Evolutionary conservation across 2,329 filamentous ascomycete genomes (phyloP).

Genomic region (Myriosclerotinia scirpicola): DNA sequence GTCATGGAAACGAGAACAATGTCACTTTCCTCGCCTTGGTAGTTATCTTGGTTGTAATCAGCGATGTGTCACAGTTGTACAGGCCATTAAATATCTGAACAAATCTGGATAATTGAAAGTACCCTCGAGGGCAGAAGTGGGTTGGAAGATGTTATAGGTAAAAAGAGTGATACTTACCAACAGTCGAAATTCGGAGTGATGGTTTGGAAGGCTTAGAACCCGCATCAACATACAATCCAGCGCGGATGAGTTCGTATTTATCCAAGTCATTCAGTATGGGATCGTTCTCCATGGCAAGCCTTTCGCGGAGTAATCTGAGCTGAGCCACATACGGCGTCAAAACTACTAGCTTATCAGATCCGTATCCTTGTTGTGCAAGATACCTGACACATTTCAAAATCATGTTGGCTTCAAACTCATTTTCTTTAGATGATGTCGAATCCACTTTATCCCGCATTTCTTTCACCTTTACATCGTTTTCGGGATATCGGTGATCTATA

Average conservation of each 20-base stretch:
- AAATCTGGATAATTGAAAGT: neutral
- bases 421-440: slow-evolving; percentile 55
- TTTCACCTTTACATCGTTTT: slow-evolving; percentile 48
- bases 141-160: neutral
- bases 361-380: slow-evolving; percentile 70
- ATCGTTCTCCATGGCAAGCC: slow-evolving; percentile 57
- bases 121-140: neutral
- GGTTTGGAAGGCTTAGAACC: slow-evolving; percentile 53
- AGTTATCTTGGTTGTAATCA: slow-evolving; percentile 58
- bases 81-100: no score
- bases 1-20: slow-evolving; percentile 70
- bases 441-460: slow-evolving; percentile 52
- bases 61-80: neutral
- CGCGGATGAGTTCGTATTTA: slow-evolving; percentile 58
- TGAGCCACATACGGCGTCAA: slow-evolving; percentile 74
- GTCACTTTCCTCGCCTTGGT: slow-evolving; percentile 74
- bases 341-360: slow-evolving; percentile 63
- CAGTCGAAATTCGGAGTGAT: slow-evolving; percentile 63
- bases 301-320: slow-evolving; percentile 55
- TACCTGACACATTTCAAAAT: slow-evolving; percentile 65
- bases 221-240: slow-evolving; percentile 56
- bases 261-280: slow-evolving; percentile 69
- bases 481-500: slow-evolving; percentile 59
- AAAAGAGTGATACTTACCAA: slow-evolving; percentile 51
- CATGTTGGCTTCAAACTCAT: slow-evolving; percentile 65